Conservation (phyloP, 768 basidiomycete genomes). For the Boletus rufocinnamomeus region DNA sequence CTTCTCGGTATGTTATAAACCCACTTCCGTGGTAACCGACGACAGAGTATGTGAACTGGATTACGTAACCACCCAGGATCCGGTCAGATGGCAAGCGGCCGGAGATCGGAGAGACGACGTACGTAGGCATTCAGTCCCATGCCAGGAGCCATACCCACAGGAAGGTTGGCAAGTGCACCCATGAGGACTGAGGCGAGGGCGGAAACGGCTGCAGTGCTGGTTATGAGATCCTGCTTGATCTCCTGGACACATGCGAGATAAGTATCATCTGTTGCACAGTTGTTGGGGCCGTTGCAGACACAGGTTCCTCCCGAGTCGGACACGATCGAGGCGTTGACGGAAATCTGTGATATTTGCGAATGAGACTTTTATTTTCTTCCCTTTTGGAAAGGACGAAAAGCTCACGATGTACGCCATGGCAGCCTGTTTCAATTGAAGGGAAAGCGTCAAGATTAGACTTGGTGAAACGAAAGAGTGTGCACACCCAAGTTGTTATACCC, state of each 20-base stretch:
- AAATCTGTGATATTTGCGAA: constrained; percentile 50
- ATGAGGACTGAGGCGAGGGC: constrained; percentile 77
- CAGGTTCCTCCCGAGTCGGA: constrained; percentile 80
- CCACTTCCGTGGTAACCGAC: constrained; percentile 80
- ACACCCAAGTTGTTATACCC: constrained; percentile 79
- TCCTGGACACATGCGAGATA: constrained; percentile 62
- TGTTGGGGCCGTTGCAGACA: constrained; percentile 62
- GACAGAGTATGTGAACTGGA: constrained; percentile 82
- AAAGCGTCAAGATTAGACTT: constrained; percentile 4
- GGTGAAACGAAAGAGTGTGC: constrained; percentile 23
- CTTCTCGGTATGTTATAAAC: constrained; percentile 73
- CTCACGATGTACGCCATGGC: constrained; percentile 85
- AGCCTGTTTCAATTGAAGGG: constrained; percentile 42
- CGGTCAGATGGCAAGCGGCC: neutral
- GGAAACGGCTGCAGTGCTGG: constrained; percentile 75
- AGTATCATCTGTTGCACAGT: constrained; percentile 50
- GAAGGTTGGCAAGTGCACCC: constrained; percentile 85
- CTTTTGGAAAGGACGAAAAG: neutral
- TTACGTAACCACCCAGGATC: constrained; percentile 2
- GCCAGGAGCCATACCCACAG: constrained; percentile 86
- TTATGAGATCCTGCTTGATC: constrained; percentile 76
- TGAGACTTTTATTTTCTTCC: neutral
- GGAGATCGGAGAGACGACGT: constrained; percentile 28
- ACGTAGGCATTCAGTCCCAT: constrained; percentile 83
- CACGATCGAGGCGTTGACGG: constrained; percentile 82